These are phyloP conservation scores for Knoxia roxburghii DNA, from an alignment of 257 asterid species.

Conservation along the genomic window DNA sequence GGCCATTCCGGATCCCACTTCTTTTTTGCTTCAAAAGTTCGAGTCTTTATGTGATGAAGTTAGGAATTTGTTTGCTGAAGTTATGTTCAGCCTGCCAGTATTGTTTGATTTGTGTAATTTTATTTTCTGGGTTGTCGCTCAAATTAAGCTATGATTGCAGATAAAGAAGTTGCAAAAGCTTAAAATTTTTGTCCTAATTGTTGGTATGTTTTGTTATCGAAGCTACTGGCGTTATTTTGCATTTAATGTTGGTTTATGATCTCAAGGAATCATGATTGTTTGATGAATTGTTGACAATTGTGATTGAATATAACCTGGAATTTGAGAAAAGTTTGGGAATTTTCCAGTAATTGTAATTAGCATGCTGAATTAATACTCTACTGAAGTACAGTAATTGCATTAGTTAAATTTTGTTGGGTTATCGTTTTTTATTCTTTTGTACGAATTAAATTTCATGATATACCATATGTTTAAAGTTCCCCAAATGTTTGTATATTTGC, in stretches of 20 bases:
- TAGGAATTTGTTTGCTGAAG: no score
- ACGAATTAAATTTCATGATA: not conserved
- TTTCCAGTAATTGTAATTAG: not conserved
- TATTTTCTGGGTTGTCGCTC: not conserved
- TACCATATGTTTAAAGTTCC: not conserved
- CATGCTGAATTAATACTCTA: not conserved
- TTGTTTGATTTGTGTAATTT: not conserved
- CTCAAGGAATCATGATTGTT: not conserved
- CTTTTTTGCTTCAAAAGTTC: not conserved
- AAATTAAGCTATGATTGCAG: not conserved
- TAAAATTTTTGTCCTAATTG: not conserved
- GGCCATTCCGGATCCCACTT: no score
- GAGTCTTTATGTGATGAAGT: not conserved
- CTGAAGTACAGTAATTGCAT: not conserved
- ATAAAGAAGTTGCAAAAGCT: not conserved
- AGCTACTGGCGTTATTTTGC: no score
- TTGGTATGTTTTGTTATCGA: not conserved
- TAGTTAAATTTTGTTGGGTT: not conserved
- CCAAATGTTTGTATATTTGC: not conserved
- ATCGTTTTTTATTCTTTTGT: not conserved
- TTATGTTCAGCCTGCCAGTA: not conserved
- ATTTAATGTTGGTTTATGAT: conserved; percentile 5
- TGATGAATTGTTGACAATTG: not conserved
- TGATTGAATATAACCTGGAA: no score
- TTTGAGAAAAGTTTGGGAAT: not conserved